Conservation (phyloP, 495 filamentous ascomycete genomes). For the Hyaloscypha bicolor region DNA sequence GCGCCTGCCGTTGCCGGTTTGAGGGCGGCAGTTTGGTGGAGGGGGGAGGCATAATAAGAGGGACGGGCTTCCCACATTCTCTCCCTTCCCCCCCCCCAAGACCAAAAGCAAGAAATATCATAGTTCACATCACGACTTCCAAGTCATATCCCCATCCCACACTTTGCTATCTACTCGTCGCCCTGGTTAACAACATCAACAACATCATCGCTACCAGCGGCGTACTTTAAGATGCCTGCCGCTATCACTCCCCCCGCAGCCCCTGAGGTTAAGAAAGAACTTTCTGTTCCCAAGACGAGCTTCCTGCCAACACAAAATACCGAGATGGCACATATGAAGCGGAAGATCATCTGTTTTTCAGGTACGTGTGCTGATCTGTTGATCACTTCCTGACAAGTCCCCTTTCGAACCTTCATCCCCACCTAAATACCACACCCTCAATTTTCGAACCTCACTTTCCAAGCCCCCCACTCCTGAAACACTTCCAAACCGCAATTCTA, state of each 20-base stretch:
- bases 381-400: constrained; percentile 3
- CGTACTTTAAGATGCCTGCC: constrained; percentile 37
- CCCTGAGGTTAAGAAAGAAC: constrained; percentile 30
- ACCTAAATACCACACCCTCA: background rate
- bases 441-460: background rate
- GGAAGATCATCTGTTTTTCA: constrained; percentile 59
- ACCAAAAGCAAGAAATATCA: constrained; percentile 1
- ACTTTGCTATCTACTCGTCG: background rate
- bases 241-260: constrained; percentile 33
- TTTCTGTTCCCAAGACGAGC: constrained; percentile 30
- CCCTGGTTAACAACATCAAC: background rate
- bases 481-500: background rate
- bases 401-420: background rate
- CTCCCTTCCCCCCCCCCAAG: constrained; percentile 1
- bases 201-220: constrained; percentile 13
- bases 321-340: constrained; percentile 36
- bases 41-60: constrained; percentile 5
- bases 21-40: background rate
- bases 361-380: constrained; percentile 37
- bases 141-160: background rate
- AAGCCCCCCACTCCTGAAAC: background rate
- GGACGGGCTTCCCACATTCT: constrained; percentile 1
- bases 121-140: too few species aligned
- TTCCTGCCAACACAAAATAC: constrained; percentile 14
- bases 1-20: constrained; percentile 1